Conservation (phyloP, 495 filamentous ascomycete genomes). For the Glutinoglossum americanum region DNA sequence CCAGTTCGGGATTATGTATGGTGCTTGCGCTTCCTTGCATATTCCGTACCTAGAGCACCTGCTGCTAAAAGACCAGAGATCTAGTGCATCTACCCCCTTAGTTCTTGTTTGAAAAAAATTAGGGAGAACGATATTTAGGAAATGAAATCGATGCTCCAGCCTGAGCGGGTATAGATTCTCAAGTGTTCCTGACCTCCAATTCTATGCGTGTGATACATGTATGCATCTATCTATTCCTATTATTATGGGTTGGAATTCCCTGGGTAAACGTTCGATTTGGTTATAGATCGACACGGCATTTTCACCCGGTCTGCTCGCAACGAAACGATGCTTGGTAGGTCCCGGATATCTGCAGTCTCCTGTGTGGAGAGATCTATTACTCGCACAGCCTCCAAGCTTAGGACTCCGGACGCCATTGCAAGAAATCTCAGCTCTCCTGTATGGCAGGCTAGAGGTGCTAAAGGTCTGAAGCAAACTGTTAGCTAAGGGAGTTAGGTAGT, state of each 20-base stretch:
- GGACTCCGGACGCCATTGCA: conserved; percentile 48
- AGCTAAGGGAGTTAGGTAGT: neutral
- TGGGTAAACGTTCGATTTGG: neutral
- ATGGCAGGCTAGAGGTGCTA: conserved; percentile 56
- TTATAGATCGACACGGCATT: neutral
- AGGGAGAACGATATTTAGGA: too few relatives aligned
- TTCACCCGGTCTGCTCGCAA: neutral
- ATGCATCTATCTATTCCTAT: too few relatives aligned
- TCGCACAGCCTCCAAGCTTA: conserved; percentile 59
- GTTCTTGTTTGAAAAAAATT: too few relatives aligned
- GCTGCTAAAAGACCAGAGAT: too few relatives aligned
- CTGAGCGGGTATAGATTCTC: too few relatives aligned
- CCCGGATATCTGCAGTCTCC: conserved; percentile 61
- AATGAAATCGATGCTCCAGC: too few relatives aligned
- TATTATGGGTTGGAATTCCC: neutral
- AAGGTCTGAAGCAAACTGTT: conserved; percentile 27
- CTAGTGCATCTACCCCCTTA: too few relatives aligned
- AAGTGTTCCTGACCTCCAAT: too few relatives aligned
- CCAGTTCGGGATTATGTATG: too few relatives aligned
- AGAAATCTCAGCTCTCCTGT: conserved; percentile 62
- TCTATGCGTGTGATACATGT: too few relatives aligned
- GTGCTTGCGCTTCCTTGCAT: too few relatives aligned
- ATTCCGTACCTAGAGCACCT: too few relatives aligned
- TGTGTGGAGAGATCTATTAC: conserved; percentile 64
- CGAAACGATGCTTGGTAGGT: conserved; percentile 49